Conservation (phyloP, 208 protist genomes). For the Leishmania mexicana region DNA sequence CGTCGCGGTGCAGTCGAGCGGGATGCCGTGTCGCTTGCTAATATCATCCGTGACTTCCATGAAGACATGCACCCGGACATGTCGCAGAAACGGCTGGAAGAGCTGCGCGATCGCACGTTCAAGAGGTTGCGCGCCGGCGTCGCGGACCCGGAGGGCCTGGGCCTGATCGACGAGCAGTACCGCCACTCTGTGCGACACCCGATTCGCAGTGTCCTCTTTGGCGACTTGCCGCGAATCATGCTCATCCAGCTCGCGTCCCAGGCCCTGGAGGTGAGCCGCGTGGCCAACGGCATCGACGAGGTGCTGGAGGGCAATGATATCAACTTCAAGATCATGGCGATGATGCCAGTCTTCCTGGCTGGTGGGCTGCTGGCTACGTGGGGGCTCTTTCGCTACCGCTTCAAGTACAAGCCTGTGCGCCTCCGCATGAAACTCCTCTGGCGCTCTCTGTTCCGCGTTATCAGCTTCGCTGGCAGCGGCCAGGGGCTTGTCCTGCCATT, state of each 20-base stretch:
- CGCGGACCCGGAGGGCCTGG: constrained; percentile 57
- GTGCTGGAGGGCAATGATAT: constrained; percentile 81
- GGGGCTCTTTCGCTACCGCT: constrained; percentile 34
- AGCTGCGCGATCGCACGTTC: constrained; percentile 48
- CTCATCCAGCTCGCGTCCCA: constrained; percentile 77
- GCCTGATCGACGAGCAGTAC: constrained; percentile 70
- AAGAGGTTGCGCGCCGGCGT: constrained; percentile 48
- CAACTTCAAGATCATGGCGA: constrained; percentile 83
- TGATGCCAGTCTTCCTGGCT: constrained; percentile 56
- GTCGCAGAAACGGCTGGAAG: constrained; percentile 36
- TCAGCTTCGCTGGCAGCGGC: constrained; percentile 45
- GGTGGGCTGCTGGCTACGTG: constrained; percentile 31
- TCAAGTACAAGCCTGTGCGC: constrained; percentile 42
- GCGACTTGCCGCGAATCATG: constrained; percentile 67
- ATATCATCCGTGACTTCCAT: constrained; percentile 84
- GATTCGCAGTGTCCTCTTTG: constrained; percentile 63
- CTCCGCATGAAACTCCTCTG: constrained; percentile 66
- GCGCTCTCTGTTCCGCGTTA: constrained; percentile 62
- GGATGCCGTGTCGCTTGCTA: constrained; percentile 65
- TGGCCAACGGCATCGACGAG: constrained; percentile 80
- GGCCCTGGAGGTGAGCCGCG: constrained; percentile 72
- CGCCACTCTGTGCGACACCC: constrained; percentile 66
- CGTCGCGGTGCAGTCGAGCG: constrained; percentile 52
- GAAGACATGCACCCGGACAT: constrained; percentile 66
- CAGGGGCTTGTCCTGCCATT: constrained; percentile 15